A percentile compares a stretch with the other conserved stretches of the same genome.
Conservation (phyloP, 257 asterid genomes). For the Vinca minor region DNA sequence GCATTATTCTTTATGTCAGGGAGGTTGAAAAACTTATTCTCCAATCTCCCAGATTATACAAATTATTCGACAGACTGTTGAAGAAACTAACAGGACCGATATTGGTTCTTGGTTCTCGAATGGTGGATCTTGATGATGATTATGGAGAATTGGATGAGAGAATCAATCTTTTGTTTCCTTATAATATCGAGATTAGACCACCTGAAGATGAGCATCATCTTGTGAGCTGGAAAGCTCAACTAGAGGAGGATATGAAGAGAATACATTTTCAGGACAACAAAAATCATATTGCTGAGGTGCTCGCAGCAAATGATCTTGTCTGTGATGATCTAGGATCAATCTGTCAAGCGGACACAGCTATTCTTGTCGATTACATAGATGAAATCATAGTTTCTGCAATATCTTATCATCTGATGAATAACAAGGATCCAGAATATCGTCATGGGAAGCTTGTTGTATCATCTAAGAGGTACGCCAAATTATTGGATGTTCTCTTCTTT, state of each 20-base stretch:
- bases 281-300: slow-evolving; percentile 83
- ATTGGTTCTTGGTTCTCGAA: slow-evolving; percentile 86
- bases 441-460: slow-evolving; percentile 94
- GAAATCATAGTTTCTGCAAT: slow-evolving; percentile 87
- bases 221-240: slow-evolving; percentile 72
- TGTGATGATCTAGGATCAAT: slow-evolving; percentile 86
- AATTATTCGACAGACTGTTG: slow-evolving; percentile 58
- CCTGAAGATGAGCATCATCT: slow-evolving; percentile 83
- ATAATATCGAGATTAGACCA: slow-evolving; percentile 68
- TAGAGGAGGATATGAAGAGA: slow-evolving; percentile 80
- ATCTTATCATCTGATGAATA: slow-evolving; percentile 67
- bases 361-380: slow-evolving; percentile 60
- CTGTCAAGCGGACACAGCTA: slow-evolving; percentile 58
- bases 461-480: slow-evolving; percentile 52
- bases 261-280: slow-evolving; percentile 76
- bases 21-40: slow-evolving; percentile 66
- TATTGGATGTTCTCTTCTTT: slow-evolving; percentile 4
- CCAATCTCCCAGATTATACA: slow-evolving; percentile 54
- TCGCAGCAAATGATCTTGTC: slow-evolving; percentile 86
- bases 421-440: slow-evolving; percentile 73
- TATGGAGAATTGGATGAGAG: slow-evolving; percentile 50
- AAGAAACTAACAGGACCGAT: slow-evolving; percentile 73
- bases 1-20: slow-evolving; percentile 74
- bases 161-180: slow-evolving; percentile 61
- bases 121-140: slow-evolving; percentile 52